These are phyloP conservation scores for Vanrija humicola DNA, from an alignment of 1,284 basidiomycete genomes.

Conservation along the genomic window DNA sequence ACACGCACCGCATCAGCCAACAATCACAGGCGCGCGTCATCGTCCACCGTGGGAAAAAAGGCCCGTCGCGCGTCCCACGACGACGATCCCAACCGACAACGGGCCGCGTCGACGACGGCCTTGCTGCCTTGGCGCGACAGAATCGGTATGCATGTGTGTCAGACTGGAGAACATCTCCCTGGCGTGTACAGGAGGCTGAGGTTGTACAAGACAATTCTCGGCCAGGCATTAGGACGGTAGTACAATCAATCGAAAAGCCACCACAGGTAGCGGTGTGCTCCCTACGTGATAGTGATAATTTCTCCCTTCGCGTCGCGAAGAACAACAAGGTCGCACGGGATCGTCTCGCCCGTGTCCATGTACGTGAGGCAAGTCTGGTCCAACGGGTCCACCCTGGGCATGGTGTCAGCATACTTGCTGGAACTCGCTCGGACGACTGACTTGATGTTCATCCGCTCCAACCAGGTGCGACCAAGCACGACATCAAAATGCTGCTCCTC, in stretches of 20 bases:
- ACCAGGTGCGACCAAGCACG: conserved; percentile 87
- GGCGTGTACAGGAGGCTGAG: too few relatives aligned
- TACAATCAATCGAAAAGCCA: conserved; percentile 28
- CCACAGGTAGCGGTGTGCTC: background rate
- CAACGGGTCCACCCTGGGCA: conserved; percentile 60
- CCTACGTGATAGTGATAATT: conserved; percentile 75
- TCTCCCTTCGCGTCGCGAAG: conserved; percentile 69
- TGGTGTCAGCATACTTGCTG: background rate
- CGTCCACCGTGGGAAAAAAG: conserved; percentile 55
- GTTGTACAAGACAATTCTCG: too few relatives aligned
- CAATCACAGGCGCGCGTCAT: conserved; percentile 1
- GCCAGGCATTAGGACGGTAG: conserved; percentile 27
- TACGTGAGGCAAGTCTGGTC: conserved; percentile 86
- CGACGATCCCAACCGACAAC: background rate
- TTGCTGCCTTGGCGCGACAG: too few relatives aligned
- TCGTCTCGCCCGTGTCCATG: conserved; percentile 89
- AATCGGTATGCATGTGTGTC: background rate
- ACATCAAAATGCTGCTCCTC: conserved; percentile 98
- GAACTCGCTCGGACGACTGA: conserved; percentile 17
- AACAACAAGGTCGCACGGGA: conserved; percentile 86
- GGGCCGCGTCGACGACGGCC: too few relatives aligned
- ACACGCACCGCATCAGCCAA: too few relatives aligned
- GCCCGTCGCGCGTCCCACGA: conserved; percentile 42
- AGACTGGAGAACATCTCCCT: background rate
- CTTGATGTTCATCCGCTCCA: conserved; percentile 81